Conservation (phyloP, 768 basidiomycete species). For the Russula sp. region DNA sequence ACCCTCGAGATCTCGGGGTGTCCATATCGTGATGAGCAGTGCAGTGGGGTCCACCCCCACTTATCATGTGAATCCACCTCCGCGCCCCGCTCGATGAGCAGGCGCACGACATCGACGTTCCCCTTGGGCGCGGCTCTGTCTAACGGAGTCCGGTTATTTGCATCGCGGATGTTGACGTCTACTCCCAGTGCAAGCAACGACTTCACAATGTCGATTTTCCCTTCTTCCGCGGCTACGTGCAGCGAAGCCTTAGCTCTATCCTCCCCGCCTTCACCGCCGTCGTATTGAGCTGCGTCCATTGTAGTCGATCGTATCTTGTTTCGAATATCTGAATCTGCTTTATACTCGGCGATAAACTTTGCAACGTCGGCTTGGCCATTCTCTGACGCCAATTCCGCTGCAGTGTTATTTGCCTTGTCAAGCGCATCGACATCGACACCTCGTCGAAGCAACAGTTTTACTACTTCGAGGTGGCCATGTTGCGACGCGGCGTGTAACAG, state of each 20-base stretch:
- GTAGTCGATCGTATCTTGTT: background rate
- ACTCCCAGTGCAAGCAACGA: conserved; percentile 1
- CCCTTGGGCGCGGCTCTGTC: background rate
- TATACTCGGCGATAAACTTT: background rate
- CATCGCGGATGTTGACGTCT: background rate
- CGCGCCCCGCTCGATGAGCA: conserved; percentile 5
- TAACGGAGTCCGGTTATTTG: background rate
- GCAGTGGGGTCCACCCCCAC: background rate
- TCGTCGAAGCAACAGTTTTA: background rate
- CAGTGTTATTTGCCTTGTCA: background rate
- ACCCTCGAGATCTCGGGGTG: background rate
- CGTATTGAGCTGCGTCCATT: background rate
- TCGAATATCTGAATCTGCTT: background rate
- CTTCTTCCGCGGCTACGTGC: background rate
- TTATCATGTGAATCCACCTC: background rate
- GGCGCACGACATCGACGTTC: background rate
- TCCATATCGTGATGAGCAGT: background rate
- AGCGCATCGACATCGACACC: conserved; percentile 1
- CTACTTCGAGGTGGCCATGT: background rate
- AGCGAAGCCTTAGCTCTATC: background rate
- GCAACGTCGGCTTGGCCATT: background rate
- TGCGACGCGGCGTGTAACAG: background rate
- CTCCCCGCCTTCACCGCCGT: background rate
- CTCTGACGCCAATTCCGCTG: background rate
- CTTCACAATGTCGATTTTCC: background rate